Base-by-base conservation (phyloP, 139 green algal species). In the Micromonas pusilla region DNA sequence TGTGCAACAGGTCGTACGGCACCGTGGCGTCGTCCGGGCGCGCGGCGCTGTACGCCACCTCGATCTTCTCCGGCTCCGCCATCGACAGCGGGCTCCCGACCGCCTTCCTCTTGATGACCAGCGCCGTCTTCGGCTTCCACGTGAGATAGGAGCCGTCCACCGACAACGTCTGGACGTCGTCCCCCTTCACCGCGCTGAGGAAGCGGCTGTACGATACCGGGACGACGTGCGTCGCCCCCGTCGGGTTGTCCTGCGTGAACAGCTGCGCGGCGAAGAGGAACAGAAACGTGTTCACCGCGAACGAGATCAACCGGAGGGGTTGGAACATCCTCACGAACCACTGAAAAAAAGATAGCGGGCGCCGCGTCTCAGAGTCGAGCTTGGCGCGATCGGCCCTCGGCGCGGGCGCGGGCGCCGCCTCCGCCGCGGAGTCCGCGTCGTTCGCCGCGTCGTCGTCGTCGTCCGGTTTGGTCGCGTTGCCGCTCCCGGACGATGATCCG, bases 11-110 rank as follows among this genome's bases (percentile, higher is more conserved):
- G 0, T 87, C 87, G 73, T 96, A 96, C 0, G 92, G 92, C 28
- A 88, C 86, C 52, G 73, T 78, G 82, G 92, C 91, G 81, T 97
- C 92, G 1, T 68, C 73, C 2, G 92, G 92, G 21, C 89, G 83
- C 30, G 88, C 79, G 0, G 91, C 96, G n/a, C 84, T 79, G 70
- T 94, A 95, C 57, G 53, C 36, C 28, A 76, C n/a, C 45, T 65
- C 53, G 3, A 79, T 32, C 62, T 80, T 33, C 0, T 73, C 25
- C 53, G 57, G 62, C 72, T 76, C 67, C 38, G 66, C 21, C 19
- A 36, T 57, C n/a, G 2, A n/a, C 57, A n/a, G 33, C 26, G 45
- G 25, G 26, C 36, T 3, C 3, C 2, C 66, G 23, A n/a, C 23
- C 66, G 37, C 75, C 32, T 26, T 83, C 78, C 6, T 77, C 28